These are phyloP conservation scores for Rhizopogon vinicolor DNA, from an alignment of 768 basidiomycete species.

Conservation along the genomic window DNA sequence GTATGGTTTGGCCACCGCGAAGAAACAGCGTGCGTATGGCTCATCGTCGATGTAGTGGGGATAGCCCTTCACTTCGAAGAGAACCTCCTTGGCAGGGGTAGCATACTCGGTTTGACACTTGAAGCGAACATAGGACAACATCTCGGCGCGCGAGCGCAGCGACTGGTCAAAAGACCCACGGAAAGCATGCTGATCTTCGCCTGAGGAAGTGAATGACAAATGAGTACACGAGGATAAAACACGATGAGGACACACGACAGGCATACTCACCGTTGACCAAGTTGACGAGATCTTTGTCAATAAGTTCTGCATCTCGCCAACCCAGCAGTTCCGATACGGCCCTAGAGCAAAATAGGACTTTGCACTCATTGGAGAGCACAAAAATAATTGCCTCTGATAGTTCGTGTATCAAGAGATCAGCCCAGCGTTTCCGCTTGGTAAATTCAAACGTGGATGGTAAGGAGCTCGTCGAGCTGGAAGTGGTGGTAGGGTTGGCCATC, in stretches of 20 bases:
- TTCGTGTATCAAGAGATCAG: constrained; percentile 72
- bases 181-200: constrained; percentile 49
- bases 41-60: constrained; percentile 44
- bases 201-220: constrained; percentile 29
- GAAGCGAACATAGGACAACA: constrained; percentile 58
- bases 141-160: constrained; percentile 42
- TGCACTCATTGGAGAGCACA: constrained; percentile 57
- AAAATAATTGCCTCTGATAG: constrained; percentile 70
- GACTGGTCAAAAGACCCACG: constrained; percentile 49
- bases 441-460: constrained; percentile 58
- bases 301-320: constrained; percentile 69
- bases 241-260: not conserved
- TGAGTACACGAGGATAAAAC: constrained; percentile 5
- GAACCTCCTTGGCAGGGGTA: constrained; percentile 38
- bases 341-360: constrained; percentile 65
- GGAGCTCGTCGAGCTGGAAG: not conserved
- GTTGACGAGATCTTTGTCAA: constrained; percentile 62
- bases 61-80: constrained; percentile 70
- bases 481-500: not conserved
- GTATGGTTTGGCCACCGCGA: constrained; percentile 73
- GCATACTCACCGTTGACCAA: constrained; percentile 55
- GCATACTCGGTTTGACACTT: constrained; percentile 38
- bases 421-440: constrained; percentile 84
- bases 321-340: constrained; percentile 71
- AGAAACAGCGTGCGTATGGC: constrained; percentile 53